These are phyloP conservation scores for Lepiota venenata DNA, from an alignment of 768 basidiomycete genomes.

Conservation along the genomic window DNA sequence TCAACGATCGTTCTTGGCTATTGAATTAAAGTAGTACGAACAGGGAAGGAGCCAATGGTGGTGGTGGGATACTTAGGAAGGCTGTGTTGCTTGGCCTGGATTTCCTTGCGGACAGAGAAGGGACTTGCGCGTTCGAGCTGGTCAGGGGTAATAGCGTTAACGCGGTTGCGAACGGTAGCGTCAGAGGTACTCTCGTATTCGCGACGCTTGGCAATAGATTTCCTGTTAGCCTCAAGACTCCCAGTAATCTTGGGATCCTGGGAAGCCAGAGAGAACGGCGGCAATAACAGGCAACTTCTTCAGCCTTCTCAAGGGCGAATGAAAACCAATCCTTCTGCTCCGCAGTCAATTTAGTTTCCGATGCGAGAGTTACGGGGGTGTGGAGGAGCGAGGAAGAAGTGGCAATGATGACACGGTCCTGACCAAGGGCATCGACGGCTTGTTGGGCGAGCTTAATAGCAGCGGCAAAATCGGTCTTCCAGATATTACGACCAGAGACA, in stretches of 20 bases:
- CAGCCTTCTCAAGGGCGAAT: conserved; percentile 94
- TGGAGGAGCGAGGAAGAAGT: conserved; percentile 98
- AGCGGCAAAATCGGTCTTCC: conserved; percentile 92
- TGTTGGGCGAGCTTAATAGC: conserved; percentile 82
- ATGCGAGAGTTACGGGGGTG: conserved; percentile 93
- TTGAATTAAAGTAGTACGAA: conserved; percentile 28
- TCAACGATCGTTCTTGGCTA: conserved; percentile 3
- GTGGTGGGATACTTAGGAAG: conserved; percentile 98
- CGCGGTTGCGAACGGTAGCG: conserved; percentile 92
- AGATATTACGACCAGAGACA: conserved; percentile 98
- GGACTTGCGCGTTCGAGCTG: conserved; percentile 85
- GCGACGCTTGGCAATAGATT: conserved; percentile 90
- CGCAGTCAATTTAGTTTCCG: conserved; percentile 84
- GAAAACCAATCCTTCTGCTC: conserved; percentile 98
- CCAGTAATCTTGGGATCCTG: conserved; percentile 68
- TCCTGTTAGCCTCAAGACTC: conserved; percentile 85
- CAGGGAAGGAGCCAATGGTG: conserved; percentile 98
- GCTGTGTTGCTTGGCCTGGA: conserved; percentile 84
- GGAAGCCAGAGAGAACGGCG: conserved; percentile 77
- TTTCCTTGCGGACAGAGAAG: conserved; percentile 83
- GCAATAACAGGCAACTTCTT: conserved; percentile 88
- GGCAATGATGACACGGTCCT: conserved; percentile 86
- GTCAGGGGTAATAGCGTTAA: conserved; percentile 85
- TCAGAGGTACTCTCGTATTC: conserved; percentile 93
- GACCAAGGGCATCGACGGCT: conserved; percentile 79